Evolutionary conservation across 2,329 filamentous ascomycete genomes (phyloP).

Genomic region (Sclerotinia borealis): DNA sequence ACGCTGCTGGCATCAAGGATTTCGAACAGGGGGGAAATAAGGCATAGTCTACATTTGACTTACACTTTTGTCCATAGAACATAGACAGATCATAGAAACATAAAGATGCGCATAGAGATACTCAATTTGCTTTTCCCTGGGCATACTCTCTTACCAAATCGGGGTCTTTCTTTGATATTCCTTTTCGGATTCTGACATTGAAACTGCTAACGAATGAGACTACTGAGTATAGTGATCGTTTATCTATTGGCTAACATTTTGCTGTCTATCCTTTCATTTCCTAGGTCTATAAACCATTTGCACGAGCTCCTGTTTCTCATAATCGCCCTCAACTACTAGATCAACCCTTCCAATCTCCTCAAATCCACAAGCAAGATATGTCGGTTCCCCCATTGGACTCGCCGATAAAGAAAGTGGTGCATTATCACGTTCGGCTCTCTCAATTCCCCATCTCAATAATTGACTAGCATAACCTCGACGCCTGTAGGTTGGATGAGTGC

Average conservation of each 20-base stretch:
- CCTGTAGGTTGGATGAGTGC: not conserved
- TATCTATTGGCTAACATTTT: not conserved
- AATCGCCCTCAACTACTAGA: not conserved
- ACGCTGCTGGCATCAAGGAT: conserved; percentile 35
- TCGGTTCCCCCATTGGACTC: not conserved
- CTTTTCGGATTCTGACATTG: not conserved
- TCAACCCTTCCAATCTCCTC: not conserved
- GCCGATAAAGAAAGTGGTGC: not conserved
- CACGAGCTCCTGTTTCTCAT: not conserved
- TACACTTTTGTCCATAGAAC: conserved; percentile 2
- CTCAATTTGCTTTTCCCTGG: not conserved
- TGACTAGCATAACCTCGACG: not conserved
- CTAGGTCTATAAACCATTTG: not conserved
- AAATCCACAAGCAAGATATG: conserved; percentile 1
- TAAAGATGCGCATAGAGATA: not conserved
- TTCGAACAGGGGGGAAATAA: conserved; percentile 21
- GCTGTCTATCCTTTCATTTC: not conserved
- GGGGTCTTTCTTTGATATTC: too few relatives aligned
- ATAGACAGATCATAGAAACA: conserved; percentile 11
- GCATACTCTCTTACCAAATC: not conserved
- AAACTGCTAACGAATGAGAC: not conserved
- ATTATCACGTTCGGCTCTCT: not conserved
- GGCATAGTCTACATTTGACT: conserved; percentile 4
- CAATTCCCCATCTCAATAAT: conserved; percentile 4
- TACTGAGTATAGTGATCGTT: not conserved